Base-by-base conservation (phyloP, 2,329 filamentous ascomycete species). In the Xylariaceae sp. region DNA sequence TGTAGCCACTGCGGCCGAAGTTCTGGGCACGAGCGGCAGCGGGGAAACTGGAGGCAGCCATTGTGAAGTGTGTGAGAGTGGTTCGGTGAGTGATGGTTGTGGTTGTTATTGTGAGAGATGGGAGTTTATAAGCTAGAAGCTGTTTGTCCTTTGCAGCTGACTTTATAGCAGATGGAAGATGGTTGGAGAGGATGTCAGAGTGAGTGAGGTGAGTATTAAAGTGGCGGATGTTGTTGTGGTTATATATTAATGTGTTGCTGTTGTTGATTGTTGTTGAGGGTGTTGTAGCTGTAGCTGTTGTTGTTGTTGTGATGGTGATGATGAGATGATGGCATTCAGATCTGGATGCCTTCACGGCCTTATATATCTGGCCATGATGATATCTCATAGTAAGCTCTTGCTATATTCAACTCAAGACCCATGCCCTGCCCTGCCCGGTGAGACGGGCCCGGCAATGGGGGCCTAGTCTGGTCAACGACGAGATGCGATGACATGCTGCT, bases 1-100 rank as follows among this genome's bases (percentile, higher is more conserved):
- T 80, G 74, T 79, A 79, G 63, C 77, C 77, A 55, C 74, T 76
- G 62, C 77, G 77, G 70, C 78, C 78, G 60, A 75, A 72, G 71
- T 74, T 72, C 61, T 71, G 49, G 50, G 53, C 62, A 62, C 70
- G 64, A 61, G 71, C 66, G 65, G 62, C 66, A 66, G 71, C 66
- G 55, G 66, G 63, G 65, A 71, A 30, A 13, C 49, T 58, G 65
- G 71, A 70, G 61, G 64, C 71, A 57, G 74, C 74, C 75, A 76
- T 76, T 76, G 68, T 68, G 18, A 55, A 52, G 45, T 34, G 53
- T 57, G 30, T 56, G 55, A 55, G 50, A 18, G 52, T 59, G 17
- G 56, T 51, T 56, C 51, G 15, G 4, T 51, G 49, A 51, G 23
- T 35, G 56, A 44, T 53, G 10, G 51, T 56, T 51, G 45, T 61